Conservation (phyloP, 2,329 filamentous ascomycete species). For the Chrysosporium keratinophilum region DNA sequence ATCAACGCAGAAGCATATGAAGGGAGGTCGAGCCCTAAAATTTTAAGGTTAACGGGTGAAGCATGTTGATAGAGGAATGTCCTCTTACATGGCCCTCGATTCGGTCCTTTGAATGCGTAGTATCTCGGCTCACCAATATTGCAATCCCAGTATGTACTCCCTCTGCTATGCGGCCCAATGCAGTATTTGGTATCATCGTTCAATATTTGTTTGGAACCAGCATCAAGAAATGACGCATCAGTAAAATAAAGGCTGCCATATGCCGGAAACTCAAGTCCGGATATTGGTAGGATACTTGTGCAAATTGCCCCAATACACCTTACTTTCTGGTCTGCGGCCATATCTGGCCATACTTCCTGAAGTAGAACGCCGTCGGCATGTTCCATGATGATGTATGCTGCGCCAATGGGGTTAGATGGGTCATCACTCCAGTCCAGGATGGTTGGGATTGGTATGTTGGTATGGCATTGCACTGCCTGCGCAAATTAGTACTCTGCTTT, state of each 20-base stretch:
- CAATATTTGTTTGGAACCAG: slow-evolving; percentile 12
- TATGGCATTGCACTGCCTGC: slow-evolving; percentile 28
- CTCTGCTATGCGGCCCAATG: slow-evolving; percentile 17
- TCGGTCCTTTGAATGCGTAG: slow-evolving; percentile 25
- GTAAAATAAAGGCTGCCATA: slow-evolving; percentile 31
- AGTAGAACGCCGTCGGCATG: slow-evolving; percentile 28
- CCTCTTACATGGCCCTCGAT: slow-evolving; percentile 33
- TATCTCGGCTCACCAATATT: slow-evolving; percentile 25
- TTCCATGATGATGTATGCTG: slow-evolving; percentile 35
- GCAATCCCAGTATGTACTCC: slow-evolving; percentile 17
- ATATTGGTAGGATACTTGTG: slow-evolving; percentile 13
- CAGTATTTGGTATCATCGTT: slow-evolving; percentile 14
- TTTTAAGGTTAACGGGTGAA: slow-evolving; percentile 15
- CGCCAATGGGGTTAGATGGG: slow-evolving; percentile 25
- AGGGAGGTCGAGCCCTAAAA: slow-evolving; percentile 27
- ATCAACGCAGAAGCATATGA: slow-evolving; percentile 31
- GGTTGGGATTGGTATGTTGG: slow-evolving; percentile 34
- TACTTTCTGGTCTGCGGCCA: slow-evolving; percentile 24
- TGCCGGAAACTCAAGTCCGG: slow-evolving; percentile 25
- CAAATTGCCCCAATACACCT: slow-evolving; percentile 14
- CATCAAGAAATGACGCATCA: slow-evolving; percentile 18
- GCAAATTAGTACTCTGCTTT: background rate
- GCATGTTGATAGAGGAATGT: slow-evolving; percentile 13
- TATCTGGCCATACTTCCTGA: slow-evolving; percentile 25
- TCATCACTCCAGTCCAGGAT: slow-evolving; percentile 38